phyloP scores from a whole-genome alignment of 148 eudicot genomes.

The Fallopia convolvulus region DNA sequence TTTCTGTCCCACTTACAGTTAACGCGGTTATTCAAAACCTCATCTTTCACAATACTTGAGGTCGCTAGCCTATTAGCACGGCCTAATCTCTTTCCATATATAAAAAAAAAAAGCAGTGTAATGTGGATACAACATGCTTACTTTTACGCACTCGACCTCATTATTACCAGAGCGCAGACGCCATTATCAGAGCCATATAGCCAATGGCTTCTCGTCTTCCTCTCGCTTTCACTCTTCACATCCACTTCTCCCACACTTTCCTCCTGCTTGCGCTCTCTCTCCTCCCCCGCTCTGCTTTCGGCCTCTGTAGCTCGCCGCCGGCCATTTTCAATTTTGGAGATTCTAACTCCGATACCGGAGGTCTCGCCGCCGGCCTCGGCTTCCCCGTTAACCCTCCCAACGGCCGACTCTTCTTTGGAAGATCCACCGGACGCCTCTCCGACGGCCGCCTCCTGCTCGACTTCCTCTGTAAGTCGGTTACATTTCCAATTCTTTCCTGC shows the following conservation, averaged over 20 bases:
- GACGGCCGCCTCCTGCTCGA: slow-evolving; percentile 62
- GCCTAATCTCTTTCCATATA: too few relatives aligned
- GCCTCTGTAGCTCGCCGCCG: slow-evolving; percentile 16
- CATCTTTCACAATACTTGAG: too few relatives aligned
- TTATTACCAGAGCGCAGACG: too few relatives aligned
- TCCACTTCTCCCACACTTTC: not conserved
- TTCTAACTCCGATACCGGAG: slow-evolving; percentile 73
- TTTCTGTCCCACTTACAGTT: too few relatives aligned
- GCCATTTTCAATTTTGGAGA: slow-evolving; percentile 64
- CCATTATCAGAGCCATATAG: not conserved
- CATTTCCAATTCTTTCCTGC: not conserved
- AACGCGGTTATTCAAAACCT: too few relatives aligned
- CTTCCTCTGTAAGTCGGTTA: slow-evolving; percentile 49
- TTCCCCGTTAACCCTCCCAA: slow-evolving; percentile 37
- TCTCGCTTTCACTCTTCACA: too few relatives aligned
- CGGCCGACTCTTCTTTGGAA: slow-evolving; percentile 43
- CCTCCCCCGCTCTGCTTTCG: not conserved
- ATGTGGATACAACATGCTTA: too few relatives aligned
- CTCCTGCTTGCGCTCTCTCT: slow-evolving; percentile 3
- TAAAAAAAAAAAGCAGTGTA: too few relatives aligned
- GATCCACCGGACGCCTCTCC: slow-evolving; percentile 52
- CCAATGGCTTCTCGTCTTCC: not conserved
- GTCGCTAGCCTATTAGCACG: too few relatives aligned
- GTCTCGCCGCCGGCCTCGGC: slow-evolving; percentile 52
- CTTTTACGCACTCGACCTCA: too few relatives aligned